Percentiles rank a stretch among this genome's conserved stretches.
Conservation (phyloP, 345 rosid genomes). For the Dimocarpus longan region DNA sequence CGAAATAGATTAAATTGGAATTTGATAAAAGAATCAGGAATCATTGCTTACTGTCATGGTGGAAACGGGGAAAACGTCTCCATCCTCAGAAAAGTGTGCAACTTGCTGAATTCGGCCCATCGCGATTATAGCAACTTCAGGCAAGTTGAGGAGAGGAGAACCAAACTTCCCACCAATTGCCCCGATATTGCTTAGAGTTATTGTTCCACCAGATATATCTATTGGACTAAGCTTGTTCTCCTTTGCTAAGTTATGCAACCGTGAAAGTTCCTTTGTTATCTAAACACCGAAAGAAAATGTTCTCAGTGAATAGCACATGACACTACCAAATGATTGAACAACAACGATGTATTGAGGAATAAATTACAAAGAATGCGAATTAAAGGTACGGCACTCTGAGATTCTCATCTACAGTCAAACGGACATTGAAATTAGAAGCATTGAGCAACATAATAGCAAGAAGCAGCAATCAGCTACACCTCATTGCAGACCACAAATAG, state of each 20-base stretch:
- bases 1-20: not conserved
- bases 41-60: slow-evolving; percentile 65
- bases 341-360: not conserved
- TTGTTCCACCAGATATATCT: slow-evolving; percentile 84
- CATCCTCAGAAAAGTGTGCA: slow-evolving; percentile 63
- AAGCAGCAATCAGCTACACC: slow-evolving; percentile 2
- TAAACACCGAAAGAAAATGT: slow-evolving; percentile 9
- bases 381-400: not conserved
- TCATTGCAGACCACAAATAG: not conserved
- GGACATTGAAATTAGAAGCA: not conserved
- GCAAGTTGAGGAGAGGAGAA: slow-evolving; percentile 82
- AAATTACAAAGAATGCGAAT: not conserved
- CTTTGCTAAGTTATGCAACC: slow-evolving; percentile 69
- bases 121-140: slow-evolving; percentile 90
- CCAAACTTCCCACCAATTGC: slow-evolving; percentile 95
- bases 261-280: slow-evolving; percentile 81
- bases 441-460: not conserved
- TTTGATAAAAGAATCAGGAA: not conserved
- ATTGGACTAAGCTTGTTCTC: slow-evolving; percentile 73
- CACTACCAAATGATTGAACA: not conserved
- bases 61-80: slow-evolving; percentile 64
- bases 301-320: not conserved
- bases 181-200: slow-evolving; percentile 89
- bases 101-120: slow-evolving; percentile 86
- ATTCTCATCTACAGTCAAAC: not conserved